phyloP scores from a whole-genome alignment of 2,329 filamentous ascomycete genomes.

The Colletotrichum liaoningense region DNA sequence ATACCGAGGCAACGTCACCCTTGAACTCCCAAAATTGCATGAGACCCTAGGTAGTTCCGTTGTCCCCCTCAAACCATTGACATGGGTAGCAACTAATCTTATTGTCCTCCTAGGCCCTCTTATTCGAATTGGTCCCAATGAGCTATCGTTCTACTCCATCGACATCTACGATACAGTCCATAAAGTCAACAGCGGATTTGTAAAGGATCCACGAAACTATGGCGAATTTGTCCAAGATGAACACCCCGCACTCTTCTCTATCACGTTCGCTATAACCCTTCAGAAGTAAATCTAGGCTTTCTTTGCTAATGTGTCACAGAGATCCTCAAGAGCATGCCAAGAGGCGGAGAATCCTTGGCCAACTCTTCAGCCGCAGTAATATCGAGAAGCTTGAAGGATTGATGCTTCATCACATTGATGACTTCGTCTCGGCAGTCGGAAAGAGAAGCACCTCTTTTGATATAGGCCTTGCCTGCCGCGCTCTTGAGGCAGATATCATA shows the following conservation, averaged over 20 bases:
- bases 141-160: slow-evolving; percentile 42
- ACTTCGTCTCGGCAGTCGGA: slow-evolving; percentile 28
- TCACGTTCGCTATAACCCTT: slow-evolving; percentile 35
- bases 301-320: slow-evolving; percentile 27
- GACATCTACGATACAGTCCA: slow-evolving; percentile 41
- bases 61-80: too few species aligned
- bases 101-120: slow-evolving; percentile 35
- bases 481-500: slow-evolving; percentile 21
- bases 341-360: slow-evolving; percentile 43
- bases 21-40: slow-evolving; percentile 40
- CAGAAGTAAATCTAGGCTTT: background rate
- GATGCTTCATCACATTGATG: slow-evolving; percentile 38
- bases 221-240: slow-evolving; percentile 44
- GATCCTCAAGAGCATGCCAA: slow-evolving; percentile 42
- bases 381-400: slow-evolving; percentile 40
- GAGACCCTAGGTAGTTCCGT: slow-evolving; percentile 34
- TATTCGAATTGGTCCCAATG: slow-evolving; percentile 39
- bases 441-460: background rate
- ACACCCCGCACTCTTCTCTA: slow-evolving; percentile 42
- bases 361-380: slow-evolving; percentile 43
- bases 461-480: slow-evolving; percentile 2
- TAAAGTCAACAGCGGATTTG: slow-evolving; percentile 40
- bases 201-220: slow-evolving; percentile 42
- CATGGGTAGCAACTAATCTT: background rate
- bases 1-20: slow-evolving; percentile 37